These are phyloP conservation scores for Exophiala sp. DNA, from an alignment of 2,329 filamentous ascomycete species.

Conservation along the genomic window DNA sequence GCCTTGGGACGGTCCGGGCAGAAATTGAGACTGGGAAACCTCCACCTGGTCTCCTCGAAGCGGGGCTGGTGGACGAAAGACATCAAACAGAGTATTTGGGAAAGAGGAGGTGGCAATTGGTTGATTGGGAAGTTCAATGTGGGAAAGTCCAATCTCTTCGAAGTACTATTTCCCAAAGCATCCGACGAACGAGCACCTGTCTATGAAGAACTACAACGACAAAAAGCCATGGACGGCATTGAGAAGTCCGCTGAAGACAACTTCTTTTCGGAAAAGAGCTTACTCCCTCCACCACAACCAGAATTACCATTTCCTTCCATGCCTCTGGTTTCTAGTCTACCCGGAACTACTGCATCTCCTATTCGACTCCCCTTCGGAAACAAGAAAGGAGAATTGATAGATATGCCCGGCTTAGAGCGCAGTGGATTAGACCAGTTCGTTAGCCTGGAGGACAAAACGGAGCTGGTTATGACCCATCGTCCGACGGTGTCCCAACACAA, in stretches of 20 bases:
- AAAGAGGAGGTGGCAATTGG: constrained; percentile 83
- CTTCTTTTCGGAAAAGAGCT: constrained; percentile 37
- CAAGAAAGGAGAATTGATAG: constrained; percentile 84
- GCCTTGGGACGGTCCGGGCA: constrained; percentile 66
- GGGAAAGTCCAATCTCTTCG: constrained; percentile 89
- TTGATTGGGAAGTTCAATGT: constrained; percentile 98
- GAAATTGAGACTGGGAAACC: constrained; percentile 78
- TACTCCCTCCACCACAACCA: constrained; percentile 72
- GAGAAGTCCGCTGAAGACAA: constrained; percentile 13
- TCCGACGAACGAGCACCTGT: constrained; percentile 43
- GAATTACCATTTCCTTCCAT: constrained; percentile 77
- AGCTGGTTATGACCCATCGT: constrained; percentile 75
- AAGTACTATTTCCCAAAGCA: constrained; percentile 82
- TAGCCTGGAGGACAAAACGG: constrained; percentile 59
- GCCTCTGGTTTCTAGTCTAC: constrained; percentile 79
- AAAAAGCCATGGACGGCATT: constrained; percentile 28
- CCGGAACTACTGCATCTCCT: constrained; percentile 91
- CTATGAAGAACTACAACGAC: constrained; percentile 34
- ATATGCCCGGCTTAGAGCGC: constrained; percentile 80
- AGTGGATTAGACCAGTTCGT: constrained; percentile 70
- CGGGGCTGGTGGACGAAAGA: constrained; percentile 86
- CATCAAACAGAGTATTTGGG: constrained; percentile 81
- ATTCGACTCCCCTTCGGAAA: constrained; percentile 84
- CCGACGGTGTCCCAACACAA: constrained; percentile 69
- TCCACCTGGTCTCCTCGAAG: constrained; percentile 81